Percentiles rank a stretch among this genome's conserved stretches.
These are phyloP conservation scores for Dryas alaskensis DNA, from an alignment of 306 rosid genomes.

Conservation along the genomic window DNA sequence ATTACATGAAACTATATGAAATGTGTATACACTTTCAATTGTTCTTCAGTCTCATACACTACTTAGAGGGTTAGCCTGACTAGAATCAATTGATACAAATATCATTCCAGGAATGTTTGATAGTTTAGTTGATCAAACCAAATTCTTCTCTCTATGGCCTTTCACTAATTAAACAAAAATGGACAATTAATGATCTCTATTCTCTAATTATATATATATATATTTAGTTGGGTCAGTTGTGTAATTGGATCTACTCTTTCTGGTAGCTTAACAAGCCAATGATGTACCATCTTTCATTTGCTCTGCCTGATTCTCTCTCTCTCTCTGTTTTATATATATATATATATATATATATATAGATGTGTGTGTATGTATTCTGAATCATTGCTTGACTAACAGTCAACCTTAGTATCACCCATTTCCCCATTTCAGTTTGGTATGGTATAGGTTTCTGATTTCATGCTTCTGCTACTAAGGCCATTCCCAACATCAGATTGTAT, in stretches of 20 bases:
- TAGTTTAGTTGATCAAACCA: too few relatives aligned
- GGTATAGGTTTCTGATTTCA: not conserved
- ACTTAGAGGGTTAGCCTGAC: not conserved
- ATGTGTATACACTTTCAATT: not conserved
- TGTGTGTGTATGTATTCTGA: not conserved
- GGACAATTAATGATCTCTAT: too few relatives aligned
- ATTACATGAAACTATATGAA: not conserved
- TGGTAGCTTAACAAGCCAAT: not conserved
- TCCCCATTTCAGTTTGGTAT: not conserved
- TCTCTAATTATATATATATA: too few relatives aligned
- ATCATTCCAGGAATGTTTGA: too few relatives aligned
- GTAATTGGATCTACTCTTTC: too few relatives aligned
- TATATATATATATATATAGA: too few relatives aligned
- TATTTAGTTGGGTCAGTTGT: too few relatives aligned
- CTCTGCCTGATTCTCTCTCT: not conserved
- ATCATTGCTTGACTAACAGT: not conserved
- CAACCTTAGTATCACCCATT: not conserved
- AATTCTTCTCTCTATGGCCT: too few relatives aligned
- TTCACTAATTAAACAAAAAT: too few relatives aligned
- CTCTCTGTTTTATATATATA: too few relatives aligned
- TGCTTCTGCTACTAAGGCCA: not conserved
- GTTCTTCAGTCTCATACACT: not conserved
- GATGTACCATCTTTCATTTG: not conserved
- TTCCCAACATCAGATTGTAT: not conserved
- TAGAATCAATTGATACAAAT: not conserved